Evolutionary conservation across 2,329 filamentous ascomycete genomes (phyloP), one percentile per base, ranked within the genome.

Genomic region (Curvularia eragrostidis): DNA sequence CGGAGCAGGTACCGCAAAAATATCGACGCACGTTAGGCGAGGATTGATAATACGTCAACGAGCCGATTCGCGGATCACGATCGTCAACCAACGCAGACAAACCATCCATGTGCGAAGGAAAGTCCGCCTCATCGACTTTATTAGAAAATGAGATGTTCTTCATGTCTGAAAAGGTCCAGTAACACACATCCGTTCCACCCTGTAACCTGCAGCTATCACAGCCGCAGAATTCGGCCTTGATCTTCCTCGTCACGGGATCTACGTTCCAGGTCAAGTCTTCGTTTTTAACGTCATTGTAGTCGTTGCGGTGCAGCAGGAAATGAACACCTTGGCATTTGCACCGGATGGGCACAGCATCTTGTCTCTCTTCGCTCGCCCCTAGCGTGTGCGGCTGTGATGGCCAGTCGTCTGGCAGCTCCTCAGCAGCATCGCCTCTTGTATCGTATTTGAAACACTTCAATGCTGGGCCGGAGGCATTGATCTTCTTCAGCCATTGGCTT

Each of bases 261-360:
- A 84, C 69, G 48, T 79, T 81, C 57, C 70, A 78, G 0, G 81
- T 80, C 0, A 83, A 59, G 3, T 78, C 65, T 9, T 74, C 66
- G 15, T 64, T 64, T 7, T 59, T 42, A 1, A 60, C 58, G 1
- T 53, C 56, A 0, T 68, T 60, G 50, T 75, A 78, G 1, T 74
- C 64, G 0, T 72, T 73, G 3, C 66, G 68, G 12, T 73, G 71
- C 3, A 84, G 69, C 1, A 77, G 48, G 0, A 84, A 69, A 13
- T 80, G 58, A 3, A 84, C 75, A 28, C 83, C 82, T 10, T 72
- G 75, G 64, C 83, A 84, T 43, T 77, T 78, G 56, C 83, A 85
- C 4, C 72, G 71, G 2, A 84, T 60, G 0, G 77, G 71, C 5
- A 82, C 62, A 4, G 65, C 61, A 0, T 71, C 65, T 12, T 61